Conservation (phyloP, 139 green algal genomes). For the Edaphochlamys debaryana region DNA sequence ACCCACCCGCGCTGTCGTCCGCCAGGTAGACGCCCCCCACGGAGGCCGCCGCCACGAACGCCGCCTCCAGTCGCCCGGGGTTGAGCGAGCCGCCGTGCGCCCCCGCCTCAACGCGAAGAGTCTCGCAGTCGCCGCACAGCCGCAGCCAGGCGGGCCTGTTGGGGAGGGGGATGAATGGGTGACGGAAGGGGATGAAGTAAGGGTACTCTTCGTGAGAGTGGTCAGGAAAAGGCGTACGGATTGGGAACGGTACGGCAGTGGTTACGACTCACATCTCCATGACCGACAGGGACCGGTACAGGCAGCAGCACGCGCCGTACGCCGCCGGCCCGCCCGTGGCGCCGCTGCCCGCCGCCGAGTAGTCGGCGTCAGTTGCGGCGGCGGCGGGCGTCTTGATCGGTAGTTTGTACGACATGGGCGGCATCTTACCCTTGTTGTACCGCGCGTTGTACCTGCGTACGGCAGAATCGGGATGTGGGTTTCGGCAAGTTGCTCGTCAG, state of each 20-base stretch:
- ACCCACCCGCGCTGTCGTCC: constrained; percentile 38
- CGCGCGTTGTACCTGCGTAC: constrained; percentile 37
- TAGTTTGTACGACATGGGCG: background rate
- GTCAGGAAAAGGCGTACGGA: too few relatives aligned
- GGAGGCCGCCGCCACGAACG: constrained; percentile 36
- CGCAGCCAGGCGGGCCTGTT: constrained; percentile 35
- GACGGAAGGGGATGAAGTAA: too few relatives aligned
- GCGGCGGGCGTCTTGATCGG: too few relatives aligned
- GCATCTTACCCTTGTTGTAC: constrained; percentile 40
- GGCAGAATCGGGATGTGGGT: too few relatives aligned
- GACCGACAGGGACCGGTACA: constrained; percentile 22
- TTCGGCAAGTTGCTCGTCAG: background rate
- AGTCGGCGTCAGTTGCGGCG: background rate
- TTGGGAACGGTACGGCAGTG: too few relatives aligned
- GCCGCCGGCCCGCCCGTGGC: background rate
- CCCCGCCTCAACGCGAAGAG: background rate
- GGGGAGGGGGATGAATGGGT: too few relatives aligned
- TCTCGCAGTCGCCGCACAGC: constrained; percentile 44
- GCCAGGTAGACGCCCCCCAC: constrained; percentile 20
- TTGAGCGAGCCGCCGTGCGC: constrained; percentile 21
- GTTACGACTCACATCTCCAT: constrained; percentile 58
- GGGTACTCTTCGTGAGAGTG: too few relatives aligned
- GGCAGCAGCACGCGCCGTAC: constrained; percentile 49
- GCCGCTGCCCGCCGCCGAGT: background rate
- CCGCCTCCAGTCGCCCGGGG: constrained; percentile 25